Evolutionary conservation across 1,284 basidiomycete species (phyloP).

Genomic region (Gastroboletus turbinatus): DNA sequence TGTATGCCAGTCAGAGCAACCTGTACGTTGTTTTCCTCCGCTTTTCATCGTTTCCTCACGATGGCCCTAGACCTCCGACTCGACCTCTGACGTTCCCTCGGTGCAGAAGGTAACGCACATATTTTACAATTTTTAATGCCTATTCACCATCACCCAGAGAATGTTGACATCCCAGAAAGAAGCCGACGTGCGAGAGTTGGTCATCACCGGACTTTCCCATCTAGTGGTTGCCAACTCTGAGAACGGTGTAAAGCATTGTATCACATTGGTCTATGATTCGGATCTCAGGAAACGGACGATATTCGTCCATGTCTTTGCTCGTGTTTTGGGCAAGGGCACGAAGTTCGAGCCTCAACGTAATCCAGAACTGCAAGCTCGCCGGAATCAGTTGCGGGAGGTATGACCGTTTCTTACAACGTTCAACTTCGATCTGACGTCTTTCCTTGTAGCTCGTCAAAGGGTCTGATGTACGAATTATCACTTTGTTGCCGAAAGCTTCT

Average conservation of each 20-base stretch:
- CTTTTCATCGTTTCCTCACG: conserved; percentile 6
- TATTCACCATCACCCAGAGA: conserved; percentile 38
- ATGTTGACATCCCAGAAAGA: conserved; percentile 50
- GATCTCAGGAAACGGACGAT: conserved; percentile 76
- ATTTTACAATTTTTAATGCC: not conserved
- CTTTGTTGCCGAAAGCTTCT: not conserved
- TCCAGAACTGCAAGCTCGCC: conserved; percentile 49
- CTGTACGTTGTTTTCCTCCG: conserved; percentile 36
- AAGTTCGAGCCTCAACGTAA: conserved; percentile 64
- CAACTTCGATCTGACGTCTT: conserved; percentile 3
- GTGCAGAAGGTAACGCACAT: conserved; percentile 45
- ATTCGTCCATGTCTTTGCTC: conserved; percentile 87
- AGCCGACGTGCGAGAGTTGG: conserved; percentile 64
- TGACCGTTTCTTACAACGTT: conserved; percentile 18
- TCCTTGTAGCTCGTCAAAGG: conserved; percentile 63
- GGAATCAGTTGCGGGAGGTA: conserved; percentile 68
- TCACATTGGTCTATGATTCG: conserved; percentile 76
- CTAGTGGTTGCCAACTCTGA: conserved; percentile 86
- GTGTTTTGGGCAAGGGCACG: conserved; percentile 80
- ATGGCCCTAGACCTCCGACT: conserved; percentile 45
- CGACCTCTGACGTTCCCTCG: conserved; percentile 51
- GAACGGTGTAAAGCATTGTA: conserved; percentile 86
- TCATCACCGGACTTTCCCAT: conserved; percentile 78
- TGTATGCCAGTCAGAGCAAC: conserved; percentile 44
- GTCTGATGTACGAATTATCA: conserved; percentile 53